These are phyloP conservation scores for Trichoderma harzianum DNA, from an alignment of 2,329 filamentous ascomycete species.

Conservation along the genomic window DNA sequence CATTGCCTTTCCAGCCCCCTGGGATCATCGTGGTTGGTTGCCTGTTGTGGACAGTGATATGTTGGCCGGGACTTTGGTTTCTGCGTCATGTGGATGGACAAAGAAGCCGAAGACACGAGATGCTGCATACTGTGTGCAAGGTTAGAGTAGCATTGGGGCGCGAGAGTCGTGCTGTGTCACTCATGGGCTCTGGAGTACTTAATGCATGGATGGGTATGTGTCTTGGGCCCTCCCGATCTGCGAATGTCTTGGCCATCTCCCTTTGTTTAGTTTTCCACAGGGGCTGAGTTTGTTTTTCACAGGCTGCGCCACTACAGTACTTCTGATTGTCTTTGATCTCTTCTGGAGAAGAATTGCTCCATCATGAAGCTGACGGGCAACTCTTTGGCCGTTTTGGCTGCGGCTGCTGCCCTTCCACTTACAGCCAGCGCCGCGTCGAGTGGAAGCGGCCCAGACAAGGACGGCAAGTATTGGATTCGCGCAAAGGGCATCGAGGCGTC, in stretches of 20 bases:
- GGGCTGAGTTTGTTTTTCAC: neutral
- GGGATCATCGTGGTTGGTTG: constrained; percentile 12
- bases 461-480: constrained; percentile 70
- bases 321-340: neutral
- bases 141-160: neutral
- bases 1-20: neutral
- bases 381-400: constrained; percentile 21
- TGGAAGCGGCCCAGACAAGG: constrained; percentile 44
- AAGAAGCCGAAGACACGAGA: constrained; percentile 2
- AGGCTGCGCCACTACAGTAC: neutral
- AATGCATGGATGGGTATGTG: neutral
- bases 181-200: neutral
- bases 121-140: neutral
- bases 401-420: constrained; percentile 20
- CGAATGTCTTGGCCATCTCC: neutral
- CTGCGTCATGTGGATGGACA: constrained; percentile 12
- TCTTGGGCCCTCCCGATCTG: neutral
- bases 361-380: constrained; percentile 25
- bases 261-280: neutral
- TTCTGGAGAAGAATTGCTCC: neutral
- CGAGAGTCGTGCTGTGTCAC: neutral
- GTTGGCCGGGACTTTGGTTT: constrained; percentile 3
- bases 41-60: neutral
- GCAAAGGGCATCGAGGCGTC: constrained; percentile 63
- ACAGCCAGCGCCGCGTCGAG: constrained; percentile 18